Percentiles rank a stretch among this genome's conserved stretches.
Evolutionary conservation across 345 rosid genomes (phyloP).

Genomic region (Cardiospermum halicacabum): DNA sequence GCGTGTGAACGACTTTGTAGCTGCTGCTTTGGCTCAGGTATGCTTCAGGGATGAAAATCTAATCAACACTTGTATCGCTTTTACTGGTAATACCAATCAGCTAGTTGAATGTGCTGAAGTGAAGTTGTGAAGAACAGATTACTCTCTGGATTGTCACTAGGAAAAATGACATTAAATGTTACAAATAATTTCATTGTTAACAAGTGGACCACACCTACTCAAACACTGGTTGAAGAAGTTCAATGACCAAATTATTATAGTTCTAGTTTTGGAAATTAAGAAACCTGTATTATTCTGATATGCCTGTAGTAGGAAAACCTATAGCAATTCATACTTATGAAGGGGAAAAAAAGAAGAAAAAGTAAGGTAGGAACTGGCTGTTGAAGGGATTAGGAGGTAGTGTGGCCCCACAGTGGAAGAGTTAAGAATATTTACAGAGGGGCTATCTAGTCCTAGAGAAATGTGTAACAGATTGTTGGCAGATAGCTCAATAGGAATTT

Average conservation of each 20-base stretch:
- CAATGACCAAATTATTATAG: not conserved
- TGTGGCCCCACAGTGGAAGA: no score
- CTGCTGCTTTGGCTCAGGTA: conserved; percentile 86
- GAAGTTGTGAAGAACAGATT: not conserved
- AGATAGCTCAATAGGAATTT: no score
- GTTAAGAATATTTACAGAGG: no score
- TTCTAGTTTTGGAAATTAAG: not conserved
- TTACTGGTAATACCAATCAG: conserved; percentile 1
- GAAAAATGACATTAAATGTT: not conserved
- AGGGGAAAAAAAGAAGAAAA: no score
- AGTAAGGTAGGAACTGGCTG: no score
- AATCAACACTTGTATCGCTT: not conserved
- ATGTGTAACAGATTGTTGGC: no score
- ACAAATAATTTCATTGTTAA: not conserved
- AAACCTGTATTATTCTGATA: no score
- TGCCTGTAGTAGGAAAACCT: no score
- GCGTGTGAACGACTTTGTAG: conserved; percentile 77
- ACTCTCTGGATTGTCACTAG: not conserved
- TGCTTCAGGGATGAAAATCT: conserved; percentile 1
- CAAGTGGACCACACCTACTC: not conserved
- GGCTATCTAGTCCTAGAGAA: no score
- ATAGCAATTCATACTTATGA: no score
- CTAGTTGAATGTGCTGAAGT: not conserved
- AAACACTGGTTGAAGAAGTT: not conserved
- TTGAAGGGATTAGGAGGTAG: no score